Evolutionary conservation across 1,284 basidiomycete species (phyloP).

Genomic region (Pseudozyma sp.): DNA sequence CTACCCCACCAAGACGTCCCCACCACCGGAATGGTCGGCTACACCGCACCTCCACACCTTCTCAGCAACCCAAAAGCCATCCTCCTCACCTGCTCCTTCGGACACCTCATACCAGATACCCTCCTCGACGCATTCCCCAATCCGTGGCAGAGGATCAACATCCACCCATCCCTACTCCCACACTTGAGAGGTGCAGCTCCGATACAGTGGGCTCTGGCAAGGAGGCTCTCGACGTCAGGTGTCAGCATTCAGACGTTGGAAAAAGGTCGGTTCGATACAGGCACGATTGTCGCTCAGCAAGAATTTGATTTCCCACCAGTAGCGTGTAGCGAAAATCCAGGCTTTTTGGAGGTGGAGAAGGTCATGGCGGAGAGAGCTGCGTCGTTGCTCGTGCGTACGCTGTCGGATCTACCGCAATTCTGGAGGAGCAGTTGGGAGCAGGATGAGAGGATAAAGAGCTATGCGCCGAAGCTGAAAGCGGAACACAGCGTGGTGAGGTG

Average conservation of each 20-base stretch:
- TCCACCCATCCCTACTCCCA: conserved; percentile 91
- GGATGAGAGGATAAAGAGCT: conserved; percentile 20
- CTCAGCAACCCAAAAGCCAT: conserved; percentile 68
- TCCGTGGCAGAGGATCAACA: conserved; percentile 79
- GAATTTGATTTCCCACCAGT: conserved; percentile 70
- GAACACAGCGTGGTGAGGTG: conserved; percentile 41
- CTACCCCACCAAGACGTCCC: conserved; percentile 45
- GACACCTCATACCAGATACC: conserved; percentile 80
- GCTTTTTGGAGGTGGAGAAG: conserved; percentile 76
- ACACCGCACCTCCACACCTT: conserved; percentile 13
- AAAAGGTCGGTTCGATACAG: conserved; percentile 52
- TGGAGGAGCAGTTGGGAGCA: conserved; percentile 70
- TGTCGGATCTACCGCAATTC: conserved; percentile 74
- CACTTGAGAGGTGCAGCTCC: conserved; percentile 91
- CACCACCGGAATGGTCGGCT: conserved; percentile 26
- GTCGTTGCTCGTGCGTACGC: conserved; percentile 76
- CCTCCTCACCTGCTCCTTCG: conserved; percentile 90
- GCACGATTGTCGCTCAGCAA: conserved; percentile 34
- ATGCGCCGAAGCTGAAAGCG: conserved; percentile 56
- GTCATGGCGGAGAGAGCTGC: conserved; percentile 78
- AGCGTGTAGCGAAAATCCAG: conserved; percentile 63
- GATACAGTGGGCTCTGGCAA: conserved; percentile 81
- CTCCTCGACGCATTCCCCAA: conserved; percentile 77
- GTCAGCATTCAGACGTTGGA: conserved; percentile 58
- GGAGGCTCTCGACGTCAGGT: conserved; percentile 37